Evolutionary conservation across 176 grass and related monocot species (phyloP).

Genomic region (Zea mays): Zm-B73-REFERENCE-NAM-5.0 NC_050100.1:215162001-215162500

Average conservation of each 20-base stretch:
- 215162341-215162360: neutral
- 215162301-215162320: conserved; percentile 4
- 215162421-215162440: too few species aligned
- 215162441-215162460: neutral
- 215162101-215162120: neutral
- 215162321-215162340: neutral
- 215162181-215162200: neutral
- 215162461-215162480: neutral
- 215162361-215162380: neutral
- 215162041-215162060: too few species aligned
- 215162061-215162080: neutral
- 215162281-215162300: neutral
- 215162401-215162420: neutral
- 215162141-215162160: conserved; percentile 18
- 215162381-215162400: conserved; percentile 33
- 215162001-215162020: too few species aligned
- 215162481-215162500: conserved; percentile 11
- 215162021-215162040: too few species aligned
- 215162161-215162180: conserved; percentile 4
- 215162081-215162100: conserved; percentile 23
- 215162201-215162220: neutral
- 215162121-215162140: neutral
- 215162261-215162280: neutral
- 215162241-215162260: neutral
- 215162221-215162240: neutral